phyloP scores from a whole-genome alignment of 2,329 filamentous ascomycete genomes.

The Penicillium verrucosum region DNA sequence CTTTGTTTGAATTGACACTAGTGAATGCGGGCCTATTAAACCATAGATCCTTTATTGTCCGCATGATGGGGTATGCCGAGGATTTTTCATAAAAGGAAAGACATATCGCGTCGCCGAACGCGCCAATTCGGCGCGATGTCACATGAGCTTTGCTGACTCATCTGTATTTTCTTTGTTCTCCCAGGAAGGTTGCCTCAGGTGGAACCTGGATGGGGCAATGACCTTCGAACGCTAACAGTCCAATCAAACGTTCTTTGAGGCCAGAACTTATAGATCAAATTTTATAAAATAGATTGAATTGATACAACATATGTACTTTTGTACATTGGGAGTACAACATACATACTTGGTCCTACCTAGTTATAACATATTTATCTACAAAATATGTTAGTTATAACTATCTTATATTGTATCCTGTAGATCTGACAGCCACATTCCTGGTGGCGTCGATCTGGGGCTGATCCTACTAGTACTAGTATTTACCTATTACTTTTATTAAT shows the following conservation, averaged over 20 bases:
- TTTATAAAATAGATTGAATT: not conserved
- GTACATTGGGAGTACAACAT: not conserved
- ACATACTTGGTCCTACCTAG: not conserved
- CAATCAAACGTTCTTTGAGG: not conserved
- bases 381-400: not conserved
- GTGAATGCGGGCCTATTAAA: constrained; percentile 43
- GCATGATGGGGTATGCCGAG: constrained; percentile 17
- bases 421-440: constrained; percentile 4
- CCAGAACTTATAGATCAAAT: not conserved
- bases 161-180: not conserved
- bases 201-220: not conserved
- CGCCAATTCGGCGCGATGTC: constrained; percentile 8
- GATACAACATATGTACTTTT: not conserved
- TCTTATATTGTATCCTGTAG: not conserved
- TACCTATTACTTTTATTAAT: not conserved
- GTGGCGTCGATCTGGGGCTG: constrained; percentile 5
- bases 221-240: not conserved
- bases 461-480: not conserved
- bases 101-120: constrained; percentile 1
- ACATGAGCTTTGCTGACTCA: constrained; percentile 13
- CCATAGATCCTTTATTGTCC: constrained; percentile 44
- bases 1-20: not conserved
- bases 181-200: not conserved
- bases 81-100: not conserved
- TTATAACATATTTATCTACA: not conserved